Percentiles rank a stretch among this genome's conserved stretches.
These are phyloP conservation scores for Penicillium longicatenatum DNA, from an alignment of 495 filamentous ascomycete genomes.

Conservation along the genomic window DNA sequence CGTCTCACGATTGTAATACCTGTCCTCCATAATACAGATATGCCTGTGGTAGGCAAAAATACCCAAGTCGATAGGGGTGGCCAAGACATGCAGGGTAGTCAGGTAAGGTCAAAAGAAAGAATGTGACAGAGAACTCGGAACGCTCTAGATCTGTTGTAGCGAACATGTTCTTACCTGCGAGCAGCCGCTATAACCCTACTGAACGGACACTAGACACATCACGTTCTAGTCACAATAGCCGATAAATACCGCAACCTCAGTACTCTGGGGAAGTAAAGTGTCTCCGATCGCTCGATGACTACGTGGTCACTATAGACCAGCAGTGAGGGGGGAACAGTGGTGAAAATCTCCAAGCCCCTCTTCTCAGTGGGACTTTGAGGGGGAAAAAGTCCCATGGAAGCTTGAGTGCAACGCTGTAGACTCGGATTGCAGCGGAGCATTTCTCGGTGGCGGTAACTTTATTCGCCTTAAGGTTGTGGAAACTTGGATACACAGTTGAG, in stretches of 20 bases:
- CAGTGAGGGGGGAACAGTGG: neutral
- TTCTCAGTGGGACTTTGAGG: neutral
- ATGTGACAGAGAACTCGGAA: neutral
- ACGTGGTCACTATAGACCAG: neutral
- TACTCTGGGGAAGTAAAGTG: neutral
- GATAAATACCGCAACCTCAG: too few relatives aligned
- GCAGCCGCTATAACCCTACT: too few relatives aligned
- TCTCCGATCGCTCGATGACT: neutral
- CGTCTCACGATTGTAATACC: neutral
- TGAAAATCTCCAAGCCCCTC: neutral
- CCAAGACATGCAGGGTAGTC: neutral
- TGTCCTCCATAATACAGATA: too few relatives aligned
- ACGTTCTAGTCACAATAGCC: too few relatives aligned
- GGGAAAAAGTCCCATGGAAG: neutral
- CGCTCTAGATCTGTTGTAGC: neutral
- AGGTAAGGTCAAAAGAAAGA: neutral
- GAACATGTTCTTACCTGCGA: too few relatives aligned
- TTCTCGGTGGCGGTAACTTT: slow-evolving; percentile 1
- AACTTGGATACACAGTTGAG: neutral
- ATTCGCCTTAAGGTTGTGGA: slow-evolving; percentile 10
- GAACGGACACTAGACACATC: too few relatives aligned
- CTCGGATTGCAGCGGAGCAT: neutral
- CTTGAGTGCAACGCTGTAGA: neutral
- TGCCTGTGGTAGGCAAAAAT: too few relatives aligned
- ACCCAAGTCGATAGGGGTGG: neutral